phyloP scores from a whole-genome alignment of 257 asterid genomes.

The Solanum bulbocastanum region DNA sequence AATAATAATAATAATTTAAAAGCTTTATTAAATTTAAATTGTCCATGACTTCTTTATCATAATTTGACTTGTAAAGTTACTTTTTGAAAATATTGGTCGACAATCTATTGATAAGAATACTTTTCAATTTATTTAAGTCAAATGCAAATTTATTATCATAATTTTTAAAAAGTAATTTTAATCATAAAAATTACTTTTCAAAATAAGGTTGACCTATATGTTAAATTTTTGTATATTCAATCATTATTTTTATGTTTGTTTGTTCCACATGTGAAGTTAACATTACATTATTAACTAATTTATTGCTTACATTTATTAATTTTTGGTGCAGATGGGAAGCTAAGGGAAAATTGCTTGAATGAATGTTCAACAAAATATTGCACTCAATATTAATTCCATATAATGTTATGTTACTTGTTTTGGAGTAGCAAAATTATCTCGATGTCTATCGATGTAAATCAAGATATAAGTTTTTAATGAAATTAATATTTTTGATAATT shows the following conservation, averaged over 20 bases:
- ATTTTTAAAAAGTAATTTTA: not conserved
- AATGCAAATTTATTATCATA: not conserved
- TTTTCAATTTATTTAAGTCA: not conserved
- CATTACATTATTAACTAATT: not conserved
- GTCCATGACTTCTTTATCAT: not conserved
- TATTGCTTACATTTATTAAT: not conserved
- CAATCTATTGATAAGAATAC: not conserved
- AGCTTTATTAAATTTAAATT: not conserved
- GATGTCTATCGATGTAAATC: not conserved
- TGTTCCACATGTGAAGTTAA: not conserved
- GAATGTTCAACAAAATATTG: not conserved
- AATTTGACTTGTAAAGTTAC: not conserved
- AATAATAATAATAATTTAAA: too few relatives aligned
- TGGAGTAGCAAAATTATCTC: not conserved
- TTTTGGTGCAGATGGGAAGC: not conserved
- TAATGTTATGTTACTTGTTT: not conserved
- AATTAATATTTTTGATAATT: not conserved
- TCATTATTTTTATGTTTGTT: not conserved
- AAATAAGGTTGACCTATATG: too few relatives aligned
- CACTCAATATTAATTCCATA: not conserved
- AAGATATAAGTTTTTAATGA: not conserved
- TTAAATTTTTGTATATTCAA: not conserved
- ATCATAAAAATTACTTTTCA: not conserved
- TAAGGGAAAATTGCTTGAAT: not conserved
- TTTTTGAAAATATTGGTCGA: not conserved